phyloP scores from a whole-genome alignment of 495 filamentous ascomycete species.

The Penicillium subrubescens region DNA sequence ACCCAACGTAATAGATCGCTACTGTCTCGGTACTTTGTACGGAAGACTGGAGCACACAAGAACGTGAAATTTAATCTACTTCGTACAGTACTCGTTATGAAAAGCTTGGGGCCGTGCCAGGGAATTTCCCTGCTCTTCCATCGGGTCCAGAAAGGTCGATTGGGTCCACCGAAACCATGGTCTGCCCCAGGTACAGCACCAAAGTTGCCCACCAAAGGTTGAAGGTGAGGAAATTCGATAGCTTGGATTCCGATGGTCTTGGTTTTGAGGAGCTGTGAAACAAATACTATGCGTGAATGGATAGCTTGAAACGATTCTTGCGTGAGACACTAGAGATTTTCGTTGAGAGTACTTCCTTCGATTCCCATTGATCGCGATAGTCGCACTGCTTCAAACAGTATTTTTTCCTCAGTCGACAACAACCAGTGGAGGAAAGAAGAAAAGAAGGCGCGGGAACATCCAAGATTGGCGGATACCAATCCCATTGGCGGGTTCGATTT shows the following conservation, averaged over 20 bases:
- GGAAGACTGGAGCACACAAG: not conserved
- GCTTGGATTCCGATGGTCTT: not conserved
- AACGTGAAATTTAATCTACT: not conserved
- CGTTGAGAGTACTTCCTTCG: not conserved
- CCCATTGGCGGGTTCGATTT: not conserved
- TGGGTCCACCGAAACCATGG: conserved; percentile 5
- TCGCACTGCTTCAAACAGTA: not conserved
- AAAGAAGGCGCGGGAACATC: not conserved
- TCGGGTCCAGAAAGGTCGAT: conserved; percentile 1
- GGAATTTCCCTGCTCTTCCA: conserved; percentile 1
- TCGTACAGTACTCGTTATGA: not conserved
- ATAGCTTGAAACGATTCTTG: not conserved
- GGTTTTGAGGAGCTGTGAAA: not conserved
- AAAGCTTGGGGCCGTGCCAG: not conserved
- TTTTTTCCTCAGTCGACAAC: not conserved
- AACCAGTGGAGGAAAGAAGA: not conserved
- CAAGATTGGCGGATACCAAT: not conserved
- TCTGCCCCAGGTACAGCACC: conserved; percentile 6
- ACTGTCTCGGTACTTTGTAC: not conserved
- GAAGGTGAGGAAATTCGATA: not conserved
- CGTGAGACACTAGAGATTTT: not conserved
- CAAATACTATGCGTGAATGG: not conserved
- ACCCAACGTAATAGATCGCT: not conserved
- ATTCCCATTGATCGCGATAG: not conserved
- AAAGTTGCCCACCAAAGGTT: not conserved